Base-by-base conservation (phyloP, 345 rosid species). In the Brassica rapa region DNA sequence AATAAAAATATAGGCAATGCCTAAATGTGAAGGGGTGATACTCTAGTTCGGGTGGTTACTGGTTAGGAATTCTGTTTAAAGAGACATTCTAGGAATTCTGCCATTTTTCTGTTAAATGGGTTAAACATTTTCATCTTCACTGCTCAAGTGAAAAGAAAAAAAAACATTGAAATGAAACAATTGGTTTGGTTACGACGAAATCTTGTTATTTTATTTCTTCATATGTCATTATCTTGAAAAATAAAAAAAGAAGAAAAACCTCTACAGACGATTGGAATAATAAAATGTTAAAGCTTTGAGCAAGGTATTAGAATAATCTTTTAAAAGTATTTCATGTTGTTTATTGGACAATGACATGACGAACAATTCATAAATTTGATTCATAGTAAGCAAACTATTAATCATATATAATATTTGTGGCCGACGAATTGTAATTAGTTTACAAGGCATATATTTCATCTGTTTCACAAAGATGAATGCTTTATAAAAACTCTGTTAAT, bases 281-380 rank as follows among this genome's bases (percentile, higher is more conserved):
- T 19, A 46, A 76, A 66, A 66, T 72, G 15, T 25, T 57, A 57
- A 57, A 9, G 29, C 19, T 78, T 43, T 67, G 69, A 60, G 77
- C 77, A 79, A 79, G 78, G 82, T 72, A 79, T 79, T 73, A 16
- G 82, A 68, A 72, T 79, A 66, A 24, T 25, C 43, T 72, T 14
- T 72, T 30, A 27, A 39, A 79, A 72, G 69, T 32, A 37, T 32
- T 55, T 71, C 76, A 8, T 64, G 43, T 0, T 63, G 11, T 55
- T 11, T 56, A 39, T 5, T 37, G 66, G 33, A 71, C 43, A 71
- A 14, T 66, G 81, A 71, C 77, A 12, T 16, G 15, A 43, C n/a
- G 21, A 14, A 7, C 2, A 14, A 62, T 62, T 29, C 37, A 62
- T 62, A 62, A 12, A 27, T 29, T 27, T 62, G 33, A 14, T 10